Evolutionary conservation across 495 filamentous ascomycete species (phyloP).

Genomic region (Xylaria longipes): DNA sequence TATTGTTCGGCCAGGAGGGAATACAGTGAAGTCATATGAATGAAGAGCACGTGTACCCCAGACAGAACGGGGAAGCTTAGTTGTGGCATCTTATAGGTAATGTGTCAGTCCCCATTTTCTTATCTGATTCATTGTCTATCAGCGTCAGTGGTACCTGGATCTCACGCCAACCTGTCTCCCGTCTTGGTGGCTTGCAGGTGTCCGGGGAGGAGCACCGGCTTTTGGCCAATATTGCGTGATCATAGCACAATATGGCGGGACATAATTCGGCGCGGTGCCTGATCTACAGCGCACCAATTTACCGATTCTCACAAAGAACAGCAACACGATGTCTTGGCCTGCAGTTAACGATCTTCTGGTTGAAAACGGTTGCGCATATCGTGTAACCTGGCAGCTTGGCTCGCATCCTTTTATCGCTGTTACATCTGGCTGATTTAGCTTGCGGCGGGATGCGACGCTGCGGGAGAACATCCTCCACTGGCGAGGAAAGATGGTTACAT

Average conservation of each 20-base stretch:
- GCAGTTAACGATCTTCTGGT: background rate
- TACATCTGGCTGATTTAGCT: slow-evolving; percentile 21
- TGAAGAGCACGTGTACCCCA: slow-evolving; percentile 12
- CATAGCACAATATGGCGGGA: slow-evolving; percentile 25
- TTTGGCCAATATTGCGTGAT: slow-evolving; percentile 28
- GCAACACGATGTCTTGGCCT: slow-evolving; percentile 2
- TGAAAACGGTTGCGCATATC: background rate
- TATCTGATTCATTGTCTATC: slow-evolving; percentile 16
- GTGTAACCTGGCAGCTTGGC: background rate
- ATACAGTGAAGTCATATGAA: slow-evolving; percentile 3
- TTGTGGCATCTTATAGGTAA: slow-evolving; percentile 7
- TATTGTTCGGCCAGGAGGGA: background rate
- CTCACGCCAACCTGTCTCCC: slow-evolving; percentile 13
- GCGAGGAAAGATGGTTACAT: background rate
- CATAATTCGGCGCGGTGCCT: background rate
- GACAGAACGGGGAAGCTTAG: background rate
- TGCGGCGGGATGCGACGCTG: slow-evolving; percentile 21
- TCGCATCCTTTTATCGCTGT: slow-evolving; percentile 19
- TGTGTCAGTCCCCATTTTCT: slow-evolving; percentile 10
- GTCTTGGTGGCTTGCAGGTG: slow-evolving; percentile 1
- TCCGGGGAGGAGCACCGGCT: background rate
- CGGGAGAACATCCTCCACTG: slow-evolving; percentile 8
- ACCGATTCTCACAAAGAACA: background rate
- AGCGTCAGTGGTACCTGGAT: background rate
- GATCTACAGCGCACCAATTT: slow-evolving; percentile 11